Base-by-base conservation (phyloP, 805 yeast genomes). In the Yarrowia sp. region DNA sequence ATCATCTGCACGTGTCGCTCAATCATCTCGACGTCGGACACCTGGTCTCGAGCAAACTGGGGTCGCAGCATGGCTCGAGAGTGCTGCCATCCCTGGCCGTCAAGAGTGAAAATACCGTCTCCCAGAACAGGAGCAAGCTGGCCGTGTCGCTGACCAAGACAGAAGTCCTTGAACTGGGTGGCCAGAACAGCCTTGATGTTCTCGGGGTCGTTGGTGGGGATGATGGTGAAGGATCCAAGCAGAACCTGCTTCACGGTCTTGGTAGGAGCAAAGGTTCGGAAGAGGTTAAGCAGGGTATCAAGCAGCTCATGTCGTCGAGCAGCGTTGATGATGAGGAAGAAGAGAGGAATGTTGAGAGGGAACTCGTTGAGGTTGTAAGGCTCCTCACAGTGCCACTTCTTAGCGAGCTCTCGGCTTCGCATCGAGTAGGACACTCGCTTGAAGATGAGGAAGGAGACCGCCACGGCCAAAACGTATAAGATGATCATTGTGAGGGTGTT, bases 11-110 rank as follows among this genome's bases (percentile, higher is more conserved):
- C 73, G 70, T 79, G 81, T 9, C 36, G 53, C n/a, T 72, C 71
- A 15, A 79, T 66, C 50, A 70, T 63, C 7, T 69, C 71, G 1
- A 77, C 70, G 36, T 75, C 75, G 14, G 75, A 71, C 19, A 78
- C 74, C 72, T 77, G 79, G 50, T 75, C 76, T 4, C 76, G 70
- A 49, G 73, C 61, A 71, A 79, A 79, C 70, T 77, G 79, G 5
- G 81, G 81, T 42, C 80, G 73, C 50, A 79, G 73, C 74, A 79
- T 68, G 3, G 77, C 74, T 15, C 81, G 72, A 14, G 80, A 76
- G 68, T 79, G 80, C 59, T 75, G 74, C 81, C 81, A 79, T 36
- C 74, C 75, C 48, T 72, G 72, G 35, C 79, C 79, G 49, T 75
- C 75, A 16, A 76, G 73, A 3, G 80, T 78, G 72, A 79, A 79